Percentiles rank a stretch among this genome's conserved stretches.
phyloP scores from a whole-genome alignment of 768 basidiomycete species.

The Amanita molliuscula region DNA sequence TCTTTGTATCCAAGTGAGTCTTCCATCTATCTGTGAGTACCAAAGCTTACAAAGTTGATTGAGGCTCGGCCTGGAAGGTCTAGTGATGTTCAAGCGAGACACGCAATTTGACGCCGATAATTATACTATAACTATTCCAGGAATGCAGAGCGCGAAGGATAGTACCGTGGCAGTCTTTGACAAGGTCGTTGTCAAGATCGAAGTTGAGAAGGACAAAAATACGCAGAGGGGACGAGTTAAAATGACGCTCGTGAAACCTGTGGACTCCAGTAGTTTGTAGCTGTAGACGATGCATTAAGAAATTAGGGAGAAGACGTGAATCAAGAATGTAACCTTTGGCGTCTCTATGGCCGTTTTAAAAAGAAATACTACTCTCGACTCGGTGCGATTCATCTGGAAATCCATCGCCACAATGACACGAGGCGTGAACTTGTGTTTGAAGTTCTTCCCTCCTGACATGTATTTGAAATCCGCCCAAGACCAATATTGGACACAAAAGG shows the following conservation, averaged over 20 bases:
- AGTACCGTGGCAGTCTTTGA: conserved; percentile 83
- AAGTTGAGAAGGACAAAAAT: conserved; percentile 91
- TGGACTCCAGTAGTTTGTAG: conserved; percentile 41
- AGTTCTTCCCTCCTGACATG: no score
- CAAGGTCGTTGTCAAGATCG: conserved; percentile 83
- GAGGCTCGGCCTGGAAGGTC: conserved; percentile 88
- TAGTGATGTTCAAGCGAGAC: conserved; percentile 89
- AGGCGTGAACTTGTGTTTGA: no score
- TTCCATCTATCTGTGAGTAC: background rate
- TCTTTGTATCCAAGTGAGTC: conserved; percentile 87
- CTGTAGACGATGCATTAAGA: no score
- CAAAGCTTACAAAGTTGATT: background rate
- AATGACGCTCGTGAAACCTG: conserved; percentile 64
- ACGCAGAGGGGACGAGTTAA: conserved; percentile 86
- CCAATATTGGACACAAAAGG: no score
- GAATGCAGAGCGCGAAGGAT: conserved; percentile 20
- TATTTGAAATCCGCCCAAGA: no score
- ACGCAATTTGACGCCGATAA: conserved; percentile 87
- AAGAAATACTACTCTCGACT: no score
- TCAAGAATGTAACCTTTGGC: no score
- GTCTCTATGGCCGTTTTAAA: no score
- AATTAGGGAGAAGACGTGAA: no score
- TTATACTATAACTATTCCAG: conserved; percentile 70
- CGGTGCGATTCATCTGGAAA: no score
- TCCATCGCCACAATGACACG: no score